Conservation (phyloP, 768 basidiomycete genomes). For the Phanerochaete carnosa region DNA sequence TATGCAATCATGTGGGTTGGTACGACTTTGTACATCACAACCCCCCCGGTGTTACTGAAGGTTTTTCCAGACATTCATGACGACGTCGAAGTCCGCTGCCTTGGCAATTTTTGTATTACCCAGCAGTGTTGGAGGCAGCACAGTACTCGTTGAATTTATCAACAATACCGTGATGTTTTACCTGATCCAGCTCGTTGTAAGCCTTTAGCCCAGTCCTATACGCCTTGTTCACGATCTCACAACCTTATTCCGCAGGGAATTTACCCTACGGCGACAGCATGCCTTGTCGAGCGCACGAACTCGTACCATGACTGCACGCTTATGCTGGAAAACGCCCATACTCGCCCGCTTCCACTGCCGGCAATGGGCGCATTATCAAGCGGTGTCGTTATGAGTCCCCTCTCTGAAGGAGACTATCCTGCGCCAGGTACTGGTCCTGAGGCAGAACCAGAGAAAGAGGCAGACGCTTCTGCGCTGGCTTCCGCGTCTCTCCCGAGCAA, state of each 20-base stretch:
- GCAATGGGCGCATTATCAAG: no score
- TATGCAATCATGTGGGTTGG: background rate
- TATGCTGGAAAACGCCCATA: no score
- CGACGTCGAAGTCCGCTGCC: background rate
- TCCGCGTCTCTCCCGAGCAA: no score
- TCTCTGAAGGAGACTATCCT: no score
- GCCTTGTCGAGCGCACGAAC: background rate
- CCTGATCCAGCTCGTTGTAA: background rate
- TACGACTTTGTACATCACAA: background rate
- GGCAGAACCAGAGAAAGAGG: no score
- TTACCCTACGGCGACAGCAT: background rate
- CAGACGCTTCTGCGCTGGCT: no score
- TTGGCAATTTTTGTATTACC: no score
- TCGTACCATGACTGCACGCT: background rate
- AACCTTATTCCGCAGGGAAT: background rate
- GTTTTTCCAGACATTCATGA: background rate
- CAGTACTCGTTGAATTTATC: no score
- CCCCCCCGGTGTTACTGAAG: background rate
- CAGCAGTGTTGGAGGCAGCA: no score
- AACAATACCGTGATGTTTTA: background rate
- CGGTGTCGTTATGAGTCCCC: no score
- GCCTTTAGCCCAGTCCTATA: background rate
- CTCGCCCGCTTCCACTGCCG: no score
- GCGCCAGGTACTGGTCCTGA: no score
- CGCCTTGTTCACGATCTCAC: background rate